Percentiles rank a stretch among this genome's conserved stretches.
Evolutionary conservation across 2,329 filamentous ascomycete species (phyloP).

Genomic region (Cladorrhinum sp.): DNA sequence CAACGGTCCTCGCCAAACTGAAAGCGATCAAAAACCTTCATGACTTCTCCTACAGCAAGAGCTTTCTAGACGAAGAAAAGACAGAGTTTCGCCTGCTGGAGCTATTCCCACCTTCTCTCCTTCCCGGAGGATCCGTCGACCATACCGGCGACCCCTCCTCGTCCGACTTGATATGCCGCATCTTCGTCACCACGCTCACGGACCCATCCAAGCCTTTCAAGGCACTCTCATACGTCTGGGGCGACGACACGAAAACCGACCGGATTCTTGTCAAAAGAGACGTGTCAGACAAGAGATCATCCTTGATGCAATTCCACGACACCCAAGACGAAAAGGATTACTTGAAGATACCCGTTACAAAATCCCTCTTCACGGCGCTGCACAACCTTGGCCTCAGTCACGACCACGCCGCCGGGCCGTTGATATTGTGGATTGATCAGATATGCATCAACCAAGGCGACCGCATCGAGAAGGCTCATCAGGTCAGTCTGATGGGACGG

Average conservation of each 20-base stretch:
- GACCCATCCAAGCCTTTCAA: background rate
- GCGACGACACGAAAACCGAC: background rate
- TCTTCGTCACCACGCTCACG: background rate
- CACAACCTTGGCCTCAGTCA: background rate
- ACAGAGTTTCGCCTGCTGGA: constrained; percentile 5
- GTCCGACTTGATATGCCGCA: background rate
- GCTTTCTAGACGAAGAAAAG: background rate
- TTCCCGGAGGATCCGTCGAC: background rate
- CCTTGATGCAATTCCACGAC: background rate
- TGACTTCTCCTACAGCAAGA: background rate
- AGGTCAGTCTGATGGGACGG: constrained; percentile 16
- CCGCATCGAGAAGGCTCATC: constrained; percentile 10
- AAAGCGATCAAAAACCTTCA: background rate
- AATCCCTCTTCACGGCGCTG: background rate
- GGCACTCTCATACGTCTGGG: constrained; percentile 9
- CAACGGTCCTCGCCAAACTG: background rate
- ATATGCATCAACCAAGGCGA: constrained; percentile 21
- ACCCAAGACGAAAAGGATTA: background rate
- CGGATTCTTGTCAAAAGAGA: background rate
- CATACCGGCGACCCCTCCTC: background rate
- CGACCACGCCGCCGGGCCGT: background rate
- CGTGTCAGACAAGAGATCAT: background rate
- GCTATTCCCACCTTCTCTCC: background rate
- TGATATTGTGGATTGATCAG: constrained; percentile 16
- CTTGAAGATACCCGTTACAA: background rate